These are phyloP conservation scores for Gossypium davidsonii DNA, from an alignment of 441 rosid species.

Conservation along the genomic window DNA sequence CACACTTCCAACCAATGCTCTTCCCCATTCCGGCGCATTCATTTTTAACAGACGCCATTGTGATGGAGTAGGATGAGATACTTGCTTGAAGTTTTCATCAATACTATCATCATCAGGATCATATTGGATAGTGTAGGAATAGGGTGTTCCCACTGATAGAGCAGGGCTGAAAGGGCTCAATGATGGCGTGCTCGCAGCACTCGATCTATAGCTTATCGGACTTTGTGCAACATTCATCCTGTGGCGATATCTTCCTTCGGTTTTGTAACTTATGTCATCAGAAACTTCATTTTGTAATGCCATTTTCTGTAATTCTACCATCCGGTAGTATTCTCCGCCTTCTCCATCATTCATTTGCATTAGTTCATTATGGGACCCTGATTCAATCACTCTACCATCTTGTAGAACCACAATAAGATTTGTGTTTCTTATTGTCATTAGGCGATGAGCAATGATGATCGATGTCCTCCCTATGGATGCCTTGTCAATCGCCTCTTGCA, in stretches of 20 bases:
- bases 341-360: constrained; percentile 25
- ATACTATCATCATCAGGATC: constrained; percentile 35
- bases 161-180: constrained; percentile 52
- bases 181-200: constrained; percentile 35
- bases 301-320: constrained; percentile 47
- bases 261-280: constrained; percentile 15
- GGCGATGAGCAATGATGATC: constrained; percentile 59
- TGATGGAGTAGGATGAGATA: constrained; percentile 40
- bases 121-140: constrained; percentile 39
- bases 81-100: constrained; percentile 18
- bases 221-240: constrained; percentile 32
- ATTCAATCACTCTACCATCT: constrained; percentile 55
- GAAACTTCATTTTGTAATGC: constrained; percentile 25
- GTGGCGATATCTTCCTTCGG: constrained; percentile 22
- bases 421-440: constrained; percentile 44
- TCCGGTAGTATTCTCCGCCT: constrained; percentile 42
- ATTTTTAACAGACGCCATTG: constrained; percentile 55
- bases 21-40: constrained; percentile 49
- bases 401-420: constrained; percentile 44
- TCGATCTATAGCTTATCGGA: constrained; percentile 37
- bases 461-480: constrained; percentile 58
- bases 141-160: constrained; percentile 54
- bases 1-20: constrained; percentile 45
- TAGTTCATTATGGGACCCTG: constrained; percentile 54
- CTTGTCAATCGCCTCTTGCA: constrained; percentile 59